Evolutionary conservation across 305 asterid species (phyloP), one percentile per base, ranked within the genome.

Genomic region (Rubia tinctorum): DNA sequence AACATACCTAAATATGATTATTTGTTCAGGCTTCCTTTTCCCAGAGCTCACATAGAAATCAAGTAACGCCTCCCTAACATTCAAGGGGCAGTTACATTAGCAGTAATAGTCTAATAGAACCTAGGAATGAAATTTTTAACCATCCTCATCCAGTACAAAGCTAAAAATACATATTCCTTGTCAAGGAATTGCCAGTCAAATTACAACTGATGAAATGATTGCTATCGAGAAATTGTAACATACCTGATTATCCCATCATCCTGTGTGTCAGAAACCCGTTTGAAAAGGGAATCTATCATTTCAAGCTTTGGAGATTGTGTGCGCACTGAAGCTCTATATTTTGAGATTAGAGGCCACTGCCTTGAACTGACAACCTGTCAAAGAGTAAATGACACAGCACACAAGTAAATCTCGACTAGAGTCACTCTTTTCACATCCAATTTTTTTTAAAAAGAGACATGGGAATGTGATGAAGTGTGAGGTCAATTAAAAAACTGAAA

Each of bases 11-110:
- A 83, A 83, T 40, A 83, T 81, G 68, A 83, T 76, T 3, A 83
- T 83, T 42, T 80, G 87, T 0, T 83, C 85, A 8, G 87, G 87
- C 78, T 81, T 83, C 75, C 80, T 76, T 73, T 83, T 80, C 4
- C 82, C 87, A 8, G 83, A 80, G 76, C 83, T 78, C 8, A 64
- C 80, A 73, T 83, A 83, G 76, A 80, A 83, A 71, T 83, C 87
- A 45, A 83, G 66, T 65, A 83, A 45, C 49, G 80, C 73, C 70
- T 83, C 84, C 82, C 84, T 82, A 73, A 76, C 64, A 74, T 58
- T 9, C 59, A 51, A 7, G 55, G 23, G 20, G 11, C 30, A n/a
- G 22, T 23, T 62, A 37, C 20, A 15, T 27, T 37, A 64, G 42
- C 18, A 25, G 12, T 39, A 65, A 27, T 53, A 56, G 40, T 44